Percentiles rank a stretch among this genome's conserved stretches.
These are phyloP conservation scores for Nakazawaea ernobii DNA, from an alignment of 805 yeast species.

Conservation along the genomic window DNA sequence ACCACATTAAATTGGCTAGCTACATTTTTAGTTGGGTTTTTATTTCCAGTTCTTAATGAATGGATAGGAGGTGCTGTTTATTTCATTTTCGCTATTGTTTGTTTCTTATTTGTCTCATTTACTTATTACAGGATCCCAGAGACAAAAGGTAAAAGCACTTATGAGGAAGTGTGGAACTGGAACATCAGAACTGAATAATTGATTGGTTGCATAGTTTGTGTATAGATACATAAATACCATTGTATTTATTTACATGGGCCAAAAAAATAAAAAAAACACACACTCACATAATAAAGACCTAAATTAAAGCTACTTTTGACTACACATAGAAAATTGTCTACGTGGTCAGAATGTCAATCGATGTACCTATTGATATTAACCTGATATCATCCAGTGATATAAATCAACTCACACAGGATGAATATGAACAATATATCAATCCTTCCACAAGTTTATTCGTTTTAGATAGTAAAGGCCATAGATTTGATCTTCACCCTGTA, in stretches of 20 bases:
- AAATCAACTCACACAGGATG: conserved; percentile 7
- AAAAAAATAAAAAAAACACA: not conserved
- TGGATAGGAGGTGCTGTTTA: conserved; percentile 75
- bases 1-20: conserved; percentile 89
- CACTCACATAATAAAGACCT: not conserved
- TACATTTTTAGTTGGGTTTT: conserved; percentile 73
- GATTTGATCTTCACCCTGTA: conserved; percentile 45
- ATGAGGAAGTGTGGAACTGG: conserved; percentile 76
- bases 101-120: conserved; percentile 44
- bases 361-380: not conserved
- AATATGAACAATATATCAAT: not conserved
- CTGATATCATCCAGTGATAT: conserved; percentile 1
- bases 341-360: not conserved
- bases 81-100: conserved; percentile 58
- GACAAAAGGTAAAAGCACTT: conserved; percentile 59
- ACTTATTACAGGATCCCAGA: conserved; percentile 57
- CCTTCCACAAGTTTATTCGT: not conserved
- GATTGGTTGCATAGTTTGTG: not conserved
- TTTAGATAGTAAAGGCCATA: conserved; percentile 18
- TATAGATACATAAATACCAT: not conserved
- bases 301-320: too few relatives aligned
- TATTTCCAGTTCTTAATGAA: conserved; percentile 69
- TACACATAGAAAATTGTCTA: too few relatives aligned
- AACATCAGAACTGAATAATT: not conserved
- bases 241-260: not conserved